Evolutionary conservation across 768 basidiomycete genomes (phyloP).

Genomic region (Leccinum disarticulatum): DNA sequence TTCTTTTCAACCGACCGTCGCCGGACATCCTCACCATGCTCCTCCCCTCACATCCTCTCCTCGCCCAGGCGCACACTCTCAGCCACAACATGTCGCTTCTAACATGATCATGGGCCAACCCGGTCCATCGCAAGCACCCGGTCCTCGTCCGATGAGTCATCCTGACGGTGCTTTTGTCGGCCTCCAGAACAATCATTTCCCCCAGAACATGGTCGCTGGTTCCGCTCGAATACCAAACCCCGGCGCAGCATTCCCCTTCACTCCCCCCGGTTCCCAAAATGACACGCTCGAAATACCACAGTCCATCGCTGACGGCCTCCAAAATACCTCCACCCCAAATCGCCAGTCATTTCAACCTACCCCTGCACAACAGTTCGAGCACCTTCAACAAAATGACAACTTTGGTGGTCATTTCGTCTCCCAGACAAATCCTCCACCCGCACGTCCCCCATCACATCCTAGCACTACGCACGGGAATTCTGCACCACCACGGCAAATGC

Average conservation of each 20-base stretch:
- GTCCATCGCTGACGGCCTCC: constrained; percentile 39
- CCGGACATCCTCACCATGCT: constrained; percentile 31
- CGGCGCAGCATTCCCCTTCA: constrained; percentile 42
- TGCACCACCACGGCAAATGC: constrained; percentile 34
- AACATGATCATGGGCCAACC: constrained; percentile 34
- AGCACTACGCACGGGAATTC: constrained; percentile 30
- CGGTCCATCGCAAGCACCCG: constrained; percentile 30
- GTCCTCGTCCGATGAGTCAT: constrained; percentile 42
- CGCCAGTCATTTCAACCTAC: constrained; percentile 51
- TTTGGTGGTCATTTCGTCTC: constrained; percentile 36
- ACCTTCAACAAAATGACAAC: constrained; percentile 46
- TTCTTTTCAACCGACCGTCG: constrained; percentile 27
- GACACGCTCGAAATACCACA: constrained; percentile 46
- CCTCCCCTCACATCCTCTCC: constrained; percentile 33
- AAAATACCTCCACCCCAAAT: constrained; percentile 35
- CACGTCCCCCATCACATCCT: constrained; percentile 47
- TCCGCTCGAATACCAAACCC: constrained; percentile 36
- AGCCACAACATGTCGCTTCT: constrained; percentile 28
- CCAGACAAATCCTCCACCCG: constrained; percentile 40
- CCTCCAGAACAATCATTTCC: constrained; percentile 39
- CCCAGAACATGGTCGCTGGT: constrained; percentile 32
- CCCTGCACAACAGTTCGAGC: constrained; percentile 63
- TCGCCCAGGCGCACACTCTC: constrained; percentile 28
- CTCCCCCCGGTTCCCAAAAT: constrained; percentile 50
- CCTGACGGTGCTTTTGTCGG: constrained; percentile 48